These are phyloP conservation scores for Pseudogymnoascus sp. DNA, from an alignment of 2,329 filamentous ascomycete species.

Conservation along the genomic window DNA sequence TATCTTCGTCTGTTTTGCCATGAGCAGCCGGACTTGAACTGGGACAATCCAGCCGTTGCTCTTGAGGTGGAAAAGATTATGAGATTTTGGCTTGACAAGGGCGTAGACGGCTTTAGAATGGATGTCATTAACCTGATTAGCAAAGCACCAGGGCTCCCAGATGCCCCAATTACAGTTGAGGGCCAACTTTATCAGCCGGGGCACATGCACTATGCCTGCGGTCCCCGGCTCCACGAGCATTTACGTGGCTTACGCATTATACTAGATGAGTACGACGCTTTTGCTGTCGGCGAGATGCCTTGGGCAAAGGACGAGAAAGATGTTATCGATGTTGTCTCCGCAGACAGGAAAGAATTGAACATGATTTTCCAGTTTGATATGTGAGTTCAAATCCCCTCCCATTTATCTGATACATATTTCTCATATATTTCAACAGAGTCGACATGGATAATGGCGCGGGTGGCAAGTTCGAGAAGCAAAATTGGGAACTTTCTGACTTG, in stretches of 20 bases:
- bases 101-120: constrained; percentile 50
- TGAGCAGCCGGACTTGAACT: constrained; percentile 69
- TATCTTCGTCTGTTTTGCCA: constrained; percentile 55
- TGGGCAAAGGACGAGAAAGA: constrained; percentile 38
- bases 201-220: constrained; percentile 38
- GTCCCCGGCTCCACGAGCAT: constrained; percentile 49
- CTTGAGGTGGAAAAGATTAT: constrained; percentile 61
- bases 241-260: constrained; percentile 39
- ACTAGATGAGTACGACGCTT: constrained; percentile 39
- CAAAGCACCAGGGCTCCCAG: constrained; percentile 49
- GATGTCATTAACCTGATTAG: constrained; percentile 61
- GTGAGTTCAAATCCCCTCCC: constrained; percentile 28
- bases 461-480: constrained; percentile 40
- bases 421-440: constrained; percentile 31
- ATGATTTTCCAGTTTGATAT: constrained; percentile 69
- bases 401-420: constrained; percentile 12
- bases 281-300: constrained; percentile 45
- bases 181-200: constrained; percentile 39
- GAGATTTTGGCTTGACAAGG: constrained; percentile 63
- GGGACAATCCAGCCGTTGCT: constrained; percentile 59
- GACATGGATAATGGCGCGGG: constrained; percentile 39
- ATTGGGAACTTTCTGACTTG: constrained; percentile 30
- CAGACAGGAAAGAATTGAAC: constrained; percentile 51
- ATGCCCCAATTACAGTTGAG: constrained; percentile 36
- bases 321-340: constrained; percentile 45